Percentiles rank a stretch among this genome's conserved stretches.
Evolutionary conservation across 1,284 basidiomycete species (phyloP).

Genomic region (Exobasidium cylindrosporum): DNA sequence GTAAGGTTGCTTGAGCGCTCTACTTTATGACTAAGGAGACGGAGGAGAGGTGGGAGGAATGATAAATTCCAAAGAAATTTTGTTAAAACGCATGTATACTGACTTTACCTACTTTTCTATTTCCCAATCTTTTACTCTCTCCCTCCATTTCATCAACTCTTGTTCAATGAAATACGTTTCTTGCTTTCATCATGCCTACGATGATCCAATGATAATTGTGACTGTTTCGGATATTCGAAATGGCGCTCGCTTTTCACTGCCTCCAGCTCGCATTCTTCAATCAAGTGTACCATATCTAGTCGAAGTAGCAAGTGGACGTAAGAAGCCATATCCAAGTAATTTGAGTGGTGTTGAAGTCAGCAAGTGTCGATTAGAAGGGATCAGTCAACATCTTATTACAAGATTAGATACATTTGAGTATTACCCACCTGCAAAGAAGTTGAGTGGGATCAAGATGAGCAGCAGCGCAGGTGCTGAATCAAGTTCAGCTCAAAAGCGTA

Average conservation of each 20-base stretch:
- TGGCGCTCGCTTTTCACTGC: neutral
- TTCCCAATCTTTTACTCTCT: neutral
- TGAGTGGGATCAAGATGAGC: neutral
- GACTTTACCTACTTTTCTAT: neutral
- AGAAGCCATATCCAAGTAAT: neutral
- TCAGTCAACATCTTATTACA: neutral
- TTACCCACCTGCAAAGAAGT: neutral
- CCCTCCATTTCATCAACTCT: neutral
- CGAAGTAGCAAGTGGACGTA: neutral
- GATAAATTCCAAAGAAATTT: no score
- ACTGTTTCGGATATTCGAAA: neutral
- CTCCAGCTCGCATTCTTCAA: constrained; percentile 1
- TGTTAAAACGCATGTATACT: neutral
- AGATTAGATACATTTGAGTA: neutral
- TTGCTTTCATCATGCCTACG: neutral
- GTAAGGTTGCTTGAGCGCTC: no score
- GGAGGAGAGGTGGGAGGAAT: no score
- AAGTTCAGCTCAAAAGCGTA: neutral
- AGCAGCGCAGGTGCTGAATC: neutral
- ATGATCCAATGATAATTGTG: constrained; percentile 3
- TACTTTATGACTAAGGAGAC: no score
- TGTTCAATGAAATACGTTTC: neutral
- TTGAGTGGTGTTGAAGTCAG: neutral
- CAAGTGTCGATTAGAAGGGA: neutral
- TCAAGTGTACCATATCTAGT: neutral